Evolutionary conservation across 2,329 filamentous ascomycete genomes (phyloP), one percentile per base, ranked within the genome.

Genomic region (Beauveria sp.): DNA sequence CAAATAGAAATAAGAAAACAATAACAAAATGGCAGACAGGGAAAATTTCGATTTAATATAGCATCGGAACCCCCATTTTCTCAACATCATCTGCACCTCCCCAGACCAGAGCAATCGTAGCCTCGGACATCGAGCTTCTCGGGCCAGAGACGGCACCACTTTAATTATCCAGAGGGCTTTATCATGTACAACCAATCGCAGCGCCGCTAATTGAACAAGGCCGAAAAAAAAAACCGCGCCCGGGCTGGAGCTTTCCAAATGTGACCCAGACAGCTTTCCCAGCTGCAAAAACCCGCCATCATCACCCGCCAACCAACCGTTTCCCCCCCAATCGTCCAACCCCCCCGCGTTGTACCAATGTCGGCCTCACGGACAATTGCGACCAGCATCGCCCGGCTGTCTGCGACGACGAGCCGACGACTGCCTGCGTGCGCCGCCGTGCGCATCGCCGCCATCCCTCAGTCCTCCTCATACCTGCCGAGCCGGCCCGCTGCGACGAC

Each of bases 351-450:
- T 38, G 34, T 38, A 14, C 34, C 12, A 64, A 74, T 74, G 69
- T 70, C 72, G 57, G 64, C 70, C 55, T 69, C 73, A 64, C 71
- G 71, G 66, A 68, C 70, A 54, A 65, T 74, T 65, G 67, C 67
- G 58, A 68, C 68, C 61, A 66, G 70, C 67, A 63, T 77, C 45
- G 64, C 70, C 63, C 71, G 70, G 66, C 65, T 76, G 57, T 69
- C 71, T 51, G 62, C 67, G 34, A 66, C 67, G 40, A 67, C 67
- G 55, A 70, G 67, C 58, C 71, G 71, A 65, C 70, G 66, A 63
- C 63, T 46, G 16, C 53, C 60, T 7, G 9, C 28, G 18, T 62
- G 60, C 67, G 26, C 72, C 67, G 24, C 71, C 68, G 51, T 64
- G 67, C n/a, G 24, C 67, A 40, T 68, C 65, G 58, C 58, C 67